Percentiles rank a stretch among this genome's conserved stretches.
Evolutionary conservation across 208 protist species (phyloP).

Genomic region (Entamoeba invadens): DNA sequence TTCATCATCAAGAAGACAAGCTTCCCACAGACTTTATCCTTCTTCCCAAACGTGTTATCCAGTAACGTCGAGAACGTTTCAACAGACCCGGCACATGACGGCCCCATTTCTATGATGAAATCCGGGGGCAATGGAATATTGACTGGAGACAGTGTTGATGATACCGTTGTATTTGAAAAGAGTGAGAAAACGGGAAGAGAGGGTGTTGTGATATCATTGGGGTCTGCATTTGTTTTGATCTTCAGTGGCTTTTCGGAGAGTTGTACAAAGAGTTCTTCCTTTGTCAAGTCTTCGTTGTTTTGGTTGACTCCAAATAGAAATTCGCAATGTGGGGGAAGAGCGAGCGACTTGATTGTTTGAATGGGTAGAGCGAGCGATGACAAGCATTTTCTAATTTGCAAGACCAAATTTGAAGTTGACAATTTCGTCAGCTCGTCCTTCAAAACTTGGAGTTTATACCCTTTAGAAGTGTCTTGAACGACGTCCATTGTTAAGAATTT

Average conservation of each 20-base stretch:
- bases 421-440: background rate
- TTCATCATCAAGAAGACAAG: background rate
- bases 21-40: background rate
- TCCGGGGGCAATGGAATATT: too few relatives aligned
- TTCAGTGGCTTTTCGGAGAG: too few relatives aligned
- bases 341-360: background rate
- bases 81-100: background rate
- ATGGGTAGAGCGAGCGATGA: background rate
- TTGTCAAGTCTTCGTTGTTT: too few relatives aligned
- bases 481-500: too few relatives aligned
- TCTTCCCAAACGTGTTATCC: background rate
- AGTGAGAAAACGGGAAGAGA: too few relatives aligned
- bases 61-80: background rate
- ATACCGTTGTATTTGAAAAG: too few relatives aligned
- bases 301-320: background rate
- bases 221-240: too few relatives aligned
- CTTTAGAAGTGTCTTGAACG: too few relatives aligned
- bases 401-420: background rate
- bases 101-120: background rate
- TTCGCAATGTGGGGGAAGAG: background rate
- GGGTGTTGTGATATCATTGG: too few relatives aligned
- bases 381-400: background rate
- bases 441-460: background rate
- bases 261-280: too few relatives aligned
- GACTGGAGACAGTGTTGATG: too few relatives aligned